phyloP scores from a whole-genome alignment of 2,329 filamentous ascomycete genomes.

The Aspergillus ochraceoroseus region DNA sequence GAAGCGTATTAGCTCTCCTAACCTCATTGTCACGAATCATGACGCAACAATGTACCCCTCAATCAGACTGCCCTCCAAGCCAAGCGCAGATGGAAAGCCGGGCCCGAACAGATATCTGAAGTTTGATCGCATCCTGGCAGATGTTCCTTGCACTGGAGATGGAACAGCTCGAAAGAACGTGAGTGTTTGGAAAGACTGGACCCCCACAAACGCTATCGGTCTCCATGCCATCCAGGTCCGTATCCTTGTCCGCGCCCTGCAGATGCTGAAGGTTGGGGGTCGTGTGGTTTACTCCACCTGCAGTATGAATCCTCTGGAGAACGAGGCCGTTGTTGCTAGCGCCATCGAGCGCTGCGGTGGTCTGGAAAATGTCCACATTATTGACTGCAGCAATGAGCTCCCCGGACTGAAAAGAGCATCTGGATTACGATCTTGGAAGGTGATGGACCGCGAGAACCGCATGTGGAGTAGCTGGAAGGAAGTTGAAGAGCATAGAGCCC shows the following conservation, averaged over 20 bases:
- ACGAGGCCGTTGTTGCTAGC: conserved; percentile 83
- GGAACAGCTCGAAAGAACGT: conserved; percentile 91
- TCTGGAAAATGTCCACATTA: conserved; percentile 68
- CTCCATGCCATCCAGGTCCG: conserved; percentile 81
- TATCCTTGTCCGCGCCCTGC: conserved; percentile 84
- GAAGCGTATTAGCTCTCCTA: conserved; percentile 93
- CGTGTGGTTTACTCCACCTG: conserved; percentile 97
- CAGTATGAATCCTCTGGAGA: conserved; percentile 97
- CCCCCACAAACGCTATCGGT: conserved; percentile 77
- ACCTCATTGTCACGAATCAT: conserved; percentile 95
- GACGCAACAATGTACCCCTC: conserved; percentile 94
- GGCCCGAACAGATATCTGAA: conserved; percentile 71
- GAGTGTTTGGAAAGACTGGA: conserved; percentile 94
- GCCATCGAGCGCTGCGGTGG: conserved; percentile 91
- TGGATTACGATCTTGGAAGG: conserved; percentile 76
- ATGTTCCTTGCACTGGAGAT: conserved; percentile 95
- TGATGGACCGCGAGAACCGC: conserved; percentile 79
- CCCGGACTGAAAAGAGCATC: conserved; percentile 69
- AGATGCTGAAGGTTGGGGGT: conserved; percentile 93
- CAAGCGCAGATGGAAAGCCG: conserved; percentile 50
- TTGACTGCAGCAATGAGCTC: conserved; percentile 76
- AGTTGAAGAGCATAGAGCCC: conserved; percentile 63
- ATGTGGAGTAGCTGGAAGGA: conserved; percentile 80
- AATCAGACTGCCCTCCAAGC: conserved; percentile 68
- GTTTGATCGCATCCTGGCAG: conserved; percentile 92